phyloP scores from a whole-genome alignment of 148 eudicot genomes.

The Camellia lanceoleosa region DNA sequence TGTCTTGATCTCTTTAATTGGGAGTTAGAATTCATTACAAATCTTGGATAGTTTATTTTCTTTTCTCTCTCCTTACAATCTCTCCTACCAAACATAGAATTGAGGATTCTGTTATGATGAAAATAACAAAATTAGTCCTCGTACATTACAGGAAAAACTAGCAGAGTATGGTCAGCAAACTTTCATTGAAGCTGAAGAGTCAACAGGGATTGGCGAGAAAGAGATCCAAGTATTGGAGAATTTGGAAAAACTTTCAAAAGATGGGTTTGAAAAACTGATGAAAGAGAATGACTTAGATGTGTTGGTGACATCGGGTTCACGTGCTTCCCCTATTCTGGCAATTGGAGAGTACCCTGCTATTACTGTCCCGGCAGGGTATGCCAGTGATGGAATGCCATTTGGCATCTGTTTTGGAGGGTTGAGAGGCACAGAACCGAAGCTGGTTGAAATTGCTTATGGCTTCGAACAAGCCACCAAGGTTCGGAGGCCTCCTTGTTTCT shows the following conservation, averaged over 20 bases:
- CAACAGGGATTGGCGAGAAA: conserved; percentile 35
- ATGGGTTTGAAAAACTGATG: conserved; percentile 41
- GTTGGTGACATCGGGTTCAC: conserved; percentile 26
- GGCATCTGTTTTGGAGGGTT: conserved; percentile 47
- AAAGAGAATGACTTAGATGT: conserved; percentile 32
- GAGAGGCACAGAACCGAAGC: conserved; percentile 31
- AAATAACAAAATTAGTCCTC: background rate
- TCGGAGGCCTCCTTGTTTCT: conserved; percentile 31
- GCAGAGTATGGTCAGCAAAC: conserved; percentile 31
- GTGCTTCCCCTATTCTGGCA: conserved; percentile 28
- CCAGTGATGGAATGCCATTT: conserved; percentile 32
- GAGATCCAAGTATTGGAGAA: conserved; percentile 21
- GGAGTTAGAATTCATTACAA: no score
- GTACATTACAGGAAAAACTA: conserved; percentile 24
- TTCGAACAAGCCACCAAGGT: conserved; percentile 44
- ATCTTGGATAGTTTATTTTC: no score
- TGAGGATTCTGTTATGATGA: background rate
- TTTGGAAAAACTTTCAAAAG: conserved; percentile 9
- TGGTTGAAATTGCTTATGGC: conserved; percentile 44
- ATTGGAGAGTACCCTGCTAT: conserved; percentile 50
- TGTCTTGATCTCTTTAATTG: no score
- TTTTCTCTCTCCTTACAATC: no score
- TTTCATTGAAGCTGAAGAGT: conserved; percentile 27
- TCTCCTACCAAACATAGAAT: no score
- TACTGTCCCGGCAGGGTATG: conserved; percentile 42